These are phyloP conservation scores for Albophoma yamanashiensis DNA, from an alignment of 2,329 filamentous ascomycete species.

Conservation along the genomic window DNA sequence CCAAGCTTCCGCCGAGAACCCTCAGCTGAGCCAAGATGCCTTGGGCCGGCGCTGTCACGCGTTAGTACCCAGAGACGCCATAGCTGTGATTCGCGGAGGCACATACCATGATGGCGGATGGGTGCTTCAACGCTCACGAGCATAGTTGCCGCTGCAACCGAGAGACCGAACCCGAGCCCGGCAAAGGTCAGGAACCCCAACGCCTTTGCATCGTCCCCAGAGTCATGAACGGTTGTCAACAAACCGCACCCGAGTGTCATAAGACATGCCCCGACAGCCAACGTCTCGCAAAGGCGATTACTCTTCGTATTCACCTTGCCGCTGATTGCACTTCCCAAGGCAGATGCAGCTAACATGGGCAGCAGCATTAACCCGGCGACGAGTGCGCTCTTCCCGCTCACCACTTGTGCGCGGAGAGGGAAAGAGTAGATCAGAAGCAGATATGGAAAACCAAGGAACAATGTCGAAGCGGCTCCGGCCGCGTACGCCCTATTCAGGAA, in stretches of 20 bases:
- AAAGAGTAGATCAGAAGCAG: slow-evolving; percentile 37
- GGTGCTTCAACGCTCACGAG: slow-evolving; percentile 30
- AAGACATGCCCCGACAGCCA: slow-evolving; percentile 28
- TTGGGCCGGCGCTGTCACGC: slow-evolving; percentile 33
- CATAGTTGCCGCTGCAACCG: slow-evolving; percentile 36
- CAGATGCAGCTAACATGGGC: slow-evolving; percentile 39
- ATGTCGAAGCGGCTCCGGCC: slow-evolving; percentile 29
- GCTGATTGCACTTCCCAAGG: slow-evolving; percentile 30
- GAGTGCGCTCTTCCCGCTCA: slow-evolving; percentile 34
- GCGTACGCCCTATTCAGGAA: slow-evolving; percentile 36
- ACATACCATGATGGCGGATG: slow-evolving; percentile 33
- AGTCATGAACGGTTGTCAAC: slow-evolving; percentile 24
- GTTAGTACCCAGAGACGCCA: not conserved
- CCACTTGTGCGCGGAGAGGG: slow-evolving; percentile 37
- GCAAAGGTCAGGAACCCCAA: slow-evolving; percentile 39
- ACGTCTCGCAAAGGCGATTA: slow-evolving; percentile 31
- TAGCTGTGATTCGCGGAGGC: not conserved
- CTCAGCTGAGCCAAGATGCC: slow-evolving; percentile 40
- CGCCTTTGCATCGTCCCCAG: slow-evolving; percentile 29
- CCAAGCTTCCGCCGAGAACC: slow-evolving; percentile 42
- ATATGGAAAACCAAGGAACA: slow-evolving; percentile 40
- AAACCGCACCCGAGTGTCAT: slow-evolving; percentile 37
- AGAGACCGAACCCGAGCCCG: slow-evolving; percentile 42
- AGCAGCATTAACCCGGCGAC: slow-evolving; percentile 39
- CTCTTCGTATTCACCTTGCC: slow-evolving; percentile 30